Evolutionary conservation across 2,329 filamentous ascomycete species (phyloP).

Genomic region (Colletotrichum liriopes): DNA sequence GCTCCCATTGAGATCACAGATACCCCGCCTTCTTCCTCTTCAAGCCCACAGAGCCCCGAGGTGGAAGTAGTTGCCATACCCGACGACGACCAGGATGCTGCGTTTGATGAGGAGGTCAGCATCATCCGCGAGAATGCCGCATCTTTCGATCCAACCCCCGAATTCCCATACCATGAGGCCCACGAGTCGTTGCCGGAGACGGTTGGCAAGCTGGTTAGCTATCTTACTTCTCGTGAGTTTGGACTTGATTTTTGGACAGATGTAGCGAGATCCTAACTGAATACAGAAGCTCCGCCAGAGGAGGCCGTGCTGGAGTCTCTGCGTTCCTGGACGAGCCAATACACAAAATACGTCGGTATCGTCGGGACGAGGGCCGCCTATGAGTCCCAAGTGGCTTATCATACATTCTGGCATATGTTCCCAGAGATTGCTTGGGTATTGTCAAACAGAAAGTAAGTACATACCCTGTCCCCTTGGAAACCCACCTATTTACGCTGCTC

Average conservation of each 20-base stretch:
- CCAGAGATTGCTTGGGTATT: conserved; percentile 65
- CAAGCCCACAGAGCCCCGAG: conserved; percentile 61
- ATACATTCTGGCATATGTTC: conserved; percentile 67
- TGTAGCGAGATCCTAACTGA: conserved; percentile 46
- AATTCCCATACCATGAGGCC: conserved; percentile 63
- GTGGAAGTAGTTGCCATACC: conserved; percentile 60
- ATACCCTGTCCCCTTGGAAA: neutral
- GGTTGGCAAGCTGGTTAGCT: conserved; percentile 55
- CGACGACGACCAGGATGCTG: conserved; percentile 51
- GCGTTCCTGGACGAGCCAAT: conserved; percentile 66
- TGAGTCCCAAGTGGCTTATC: conserved; percentile 62
- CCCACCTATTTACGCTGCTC: neutral
- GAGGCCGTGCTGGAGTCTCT: conserved; percentile 62
- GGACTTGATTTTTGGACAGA: neutral
- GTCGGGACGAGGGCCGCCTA: conserved; percentile 54
- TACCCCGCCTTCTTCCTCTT: conserved; percentile 54
- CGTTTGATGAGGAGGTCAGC: conserved; percentile 49
- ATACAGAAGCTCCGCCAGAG: conserved; percentile 59
- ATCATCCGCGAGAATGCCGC: conserved; percentile 39
- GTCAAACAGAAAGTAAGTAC: conserved; percentile 44
- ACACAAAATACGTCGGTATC: conserved; percentile 58
- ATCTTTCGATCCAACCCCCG: conserved; percentile 58
- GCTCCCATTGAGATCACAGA: conserved; percentile 46
- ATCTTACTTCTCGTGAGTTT: conserved; percentile 51
- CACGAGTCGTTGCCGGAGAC: conserved; percentile 52